Evolutionary conservation across 352 stramenopile genomes (phyloP).

Genomic region (Phytophthora quininea): DNA sequence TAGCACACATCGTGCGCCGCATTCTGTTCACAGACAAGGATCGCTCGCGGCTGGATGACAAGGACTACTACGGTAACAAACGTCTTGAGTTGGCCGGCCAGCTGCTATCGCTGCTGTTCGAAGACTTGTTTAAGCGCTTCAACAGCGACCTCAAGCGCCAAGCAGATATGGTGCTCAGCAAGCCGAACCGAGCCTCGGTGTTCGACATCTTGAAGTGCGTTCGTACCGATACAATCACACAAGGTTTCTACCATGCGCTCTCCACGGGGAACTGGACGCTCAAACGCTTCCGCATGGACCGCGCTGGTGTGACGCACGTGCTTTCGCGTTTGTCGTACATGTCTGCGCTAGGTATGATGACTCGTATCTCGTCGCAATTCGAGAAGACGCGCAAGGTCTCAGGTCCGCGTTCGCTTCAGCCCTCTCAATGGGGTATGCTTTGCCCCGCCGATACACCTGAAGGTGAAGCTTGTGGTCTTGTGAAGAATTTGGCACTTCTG

Average conservation of each 20-base stretch:
- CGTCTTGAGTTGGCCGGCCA: constrained; percentile 98
- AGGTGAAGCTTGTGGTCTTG: constrained; percentile 98
- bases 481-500: constrained; percentile 99
- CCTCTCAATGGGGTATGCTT: constrained; percentile 99
- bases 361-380: constrained; percentile 98
- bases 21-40: constrained; percentile 90
- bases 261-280: constrained; percentile 98
- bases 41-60: constrained; percentile 95
- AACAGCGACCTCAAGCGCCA: constrained; percentile 98
- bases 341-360: constrained; percentile 99
- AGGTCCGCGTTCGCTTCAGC: constrained; percentile 96
- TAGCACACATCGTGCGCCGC: constrained; percentile 96
- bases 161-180: constrained; percentile 97
- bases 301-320: constrained; percentile 97
- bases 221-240: constrained; percentile 97
- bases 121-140: constrained; percentile 99
- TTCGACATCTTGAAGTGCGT: constrained; percentile 99
- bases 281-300: constrained; percentile 99
- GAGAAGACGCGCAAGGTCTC: constrained; percentile 99
- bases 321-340: constrained; percentile 98
- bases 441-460: constrained; percentile 99
- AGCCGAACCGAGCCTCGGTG: constrained; percentile 96
- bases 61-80: constrained; percentile 99
- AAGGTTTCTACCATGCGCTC: constrained; percentile 89
- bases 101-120: constrained; percentile 98